Conservation (phyloP, 768 basidiomycete species). For the Hydnum rufescens region DNA sequence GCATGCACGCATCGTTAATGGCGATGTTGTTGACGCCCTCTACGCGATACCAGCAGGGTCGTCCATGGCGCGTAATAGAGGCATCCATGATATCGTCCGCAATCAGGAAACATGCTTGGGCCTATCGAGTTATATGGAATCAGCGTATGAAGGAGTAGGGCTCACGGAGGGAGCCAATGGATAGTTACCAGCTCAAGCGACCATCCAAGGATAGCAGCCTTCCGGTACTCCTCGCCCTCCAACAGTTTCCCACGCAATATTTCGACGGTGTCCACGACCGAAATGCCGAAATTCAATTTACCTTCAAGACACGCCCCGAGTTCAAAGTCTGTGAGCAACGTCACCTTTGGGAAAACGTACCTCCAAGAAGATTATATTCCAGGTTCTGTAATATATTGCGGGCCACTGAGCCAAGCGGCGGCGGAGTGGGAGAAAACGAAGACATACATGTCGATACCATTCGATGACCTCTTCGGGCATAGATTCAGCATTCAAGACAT, state of each 20-base stretch:
- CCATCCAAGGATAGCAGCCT: slow-evolving; percentile 83
- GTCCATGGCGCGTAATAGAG: slow-evolving; percentile 84
- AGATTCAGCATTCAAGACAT: slow-evolving; percentile 39
- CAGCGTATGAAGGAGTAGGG: too few relatives aligned
- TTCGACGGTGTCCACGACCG: slow-evolving; percentile 81
- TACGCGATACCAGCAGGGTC: slow-evolving; percentile 85
- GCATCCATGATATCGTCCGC: slow-evolving; percentile 96
- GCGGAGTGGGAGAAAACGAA: neutral
- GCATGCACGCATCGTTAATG: slow-evolving; percentile 93
- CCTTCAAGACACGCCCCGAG: slow-evolving; percentile 20
- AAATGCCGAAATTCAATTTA: slow-evolving; percentile 92
- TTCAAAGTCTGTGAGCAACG: neutral
- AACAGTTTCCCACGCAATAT: slow-evolving; percentile 57
- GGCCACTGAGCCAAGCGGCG: neutral
- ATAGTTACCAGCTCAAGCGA: slow-evolving; percentile 82
- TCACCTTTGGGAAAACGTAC: too few relatives aligned
- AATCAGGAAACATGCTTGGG: slow-evolving; percentile 95
- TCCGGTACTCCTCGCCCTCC: slow-evolving; percentile 69
- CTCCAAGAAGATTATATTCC: slow-evolving; percentile 83
- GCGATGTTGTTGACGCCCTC: slow-evolving; percentile 60
- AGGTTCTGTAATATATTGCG: slow-evolving; percentile 34
- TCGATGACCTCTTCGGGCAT: slow-evolving; percentile 72
- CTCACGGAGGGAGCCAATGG: too few relatives aligned
- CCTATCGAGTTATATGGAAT: too few relatives aligned
- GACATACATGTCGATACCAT: slow-evolving; percentile 61